A percentile compares a stretch with the other conserved stretches of the same genome.
phyloP scores from a whole-genome alignment of 495 filamentous ascomycete genomes.

The Lasiosphaeria hispida region DNA sequence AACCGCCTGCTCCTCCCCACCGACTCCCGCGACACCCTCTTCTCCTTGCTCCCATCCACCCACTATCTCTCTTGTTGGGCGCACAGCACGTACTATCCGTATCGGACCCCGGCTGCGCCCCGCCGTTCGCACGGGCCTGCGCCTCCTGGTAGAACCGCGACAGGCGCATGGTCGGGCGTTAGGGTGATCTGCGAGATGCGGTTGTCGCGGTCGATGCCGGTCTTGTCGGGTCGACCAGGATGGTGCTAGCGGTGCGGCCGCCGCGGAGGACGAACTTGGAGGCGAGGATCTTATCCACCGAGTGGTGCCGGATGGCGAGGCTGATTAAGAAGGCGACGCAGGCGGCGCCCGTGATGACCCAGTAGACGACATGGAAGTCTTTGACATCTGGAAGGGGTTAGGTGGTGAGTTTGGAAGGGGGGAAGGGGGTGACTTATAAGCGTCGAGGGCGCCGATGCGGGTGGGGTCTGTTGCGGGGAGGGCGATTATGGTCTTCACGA shows the following conservation, averaged over 20 bases:
- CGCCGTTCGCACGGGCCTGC: no score
- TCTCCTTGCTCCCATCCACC: background rate
- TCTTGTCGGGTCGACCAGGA: background rate
- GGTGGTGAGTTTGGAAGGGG: background rate
- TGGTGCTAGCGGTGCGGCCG: background rate
- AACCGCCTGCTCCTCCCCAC: background rate
- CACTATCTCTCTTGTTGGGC: background rate
- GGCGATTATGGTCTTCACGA: constrained; percentile 37
- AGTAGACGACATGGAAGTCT: constrained; percentile 31
- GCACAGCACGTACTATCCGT: constrained; percentile 1
- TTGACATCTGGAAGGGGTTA: constrained; percentile 14
- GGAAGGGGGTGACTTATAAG: constrained; percentile 16
- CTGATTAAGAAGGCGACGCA: constrained; percentile 20
- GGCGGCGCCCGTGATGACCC: constrained; percentile 23
- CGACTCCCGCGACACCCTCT: no score
- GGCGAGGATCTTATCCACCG: constrained; percentile 30
- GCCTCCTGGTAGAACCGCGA: no score
- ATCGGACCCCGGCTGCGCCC: background rate
- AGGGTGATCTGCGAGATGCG: no score
- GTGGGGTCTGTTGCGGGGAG: constrained; percentile 25
- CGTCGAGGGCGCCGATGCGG: constrained; percentile 24
- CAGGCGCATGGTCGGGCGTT: no score
- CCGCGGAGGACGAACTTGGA: constrained; percentile 28
- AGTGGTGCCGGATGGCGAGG: constrained; percentile 23
- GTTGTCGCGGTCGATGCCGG: background rate